Base-by-base conservation (phyloP, 2,329 filamentous ascomycete genomes). In the Arthrobotrys entomopaga region DNA sequence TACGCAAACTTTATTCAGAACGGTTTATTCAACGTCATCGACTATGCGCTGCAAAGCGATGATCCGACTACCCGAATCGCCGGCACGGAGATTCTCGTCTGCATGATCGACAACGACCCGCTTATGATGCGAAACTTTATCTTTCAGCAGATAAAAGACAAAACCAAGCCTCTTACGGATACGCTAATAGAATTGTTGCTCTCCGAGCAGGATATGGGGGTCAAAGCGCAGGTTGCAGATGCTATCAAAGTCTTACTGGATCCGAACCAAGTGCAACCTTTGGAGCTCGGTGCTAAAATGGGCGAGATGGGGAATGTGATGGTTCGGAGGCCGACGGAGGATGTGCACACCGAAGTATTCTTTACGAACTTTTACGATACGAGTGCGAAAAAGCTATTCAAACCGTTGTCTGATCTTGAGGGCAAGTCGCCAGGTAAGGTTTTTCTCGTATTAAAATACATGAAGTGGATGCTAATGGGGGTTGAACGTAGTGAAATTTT, bases 151-250 rank as follows among this genome's bases (percentile, higher is more conserved):
- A 90, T 97, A 76, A 90, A 90, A 77, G 93, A 97, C 77, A 93
- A 93, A 80, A 89, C 91, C 78, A 88, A 89, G 1, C 92, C 92
- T 3, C 83, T 99, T 63, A 97, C 93, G 0, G 95, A 98, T 80
- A 96, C 92, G 0, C 84, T 99, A 46, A 96, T 98, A 70, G 94
- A 97, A 78, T 85, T 99, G 48, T 86, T 99, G 1, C 86, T 98
- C 53, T 89, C 95, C 1, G 95, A 99, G 82, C 90, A 91, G 16
- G 95, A 99, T 80, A 84, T 98, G 15, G 95, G 95, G 0, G 93
- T 98, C 76, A 97, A 97, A 82, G 93, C 92, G 26, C 95, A 98
- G 81, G 90, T 98, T 79, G 93, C 93, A 2, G 95, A 99, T 83
- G 92, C 94, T 6, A 90, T 99, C 80, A 97, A 97, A 82, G 91